phyloP scores from a whole-genome alignment of 768 basidiomycete genomes.

The Tricholomella constricta region DNA sequence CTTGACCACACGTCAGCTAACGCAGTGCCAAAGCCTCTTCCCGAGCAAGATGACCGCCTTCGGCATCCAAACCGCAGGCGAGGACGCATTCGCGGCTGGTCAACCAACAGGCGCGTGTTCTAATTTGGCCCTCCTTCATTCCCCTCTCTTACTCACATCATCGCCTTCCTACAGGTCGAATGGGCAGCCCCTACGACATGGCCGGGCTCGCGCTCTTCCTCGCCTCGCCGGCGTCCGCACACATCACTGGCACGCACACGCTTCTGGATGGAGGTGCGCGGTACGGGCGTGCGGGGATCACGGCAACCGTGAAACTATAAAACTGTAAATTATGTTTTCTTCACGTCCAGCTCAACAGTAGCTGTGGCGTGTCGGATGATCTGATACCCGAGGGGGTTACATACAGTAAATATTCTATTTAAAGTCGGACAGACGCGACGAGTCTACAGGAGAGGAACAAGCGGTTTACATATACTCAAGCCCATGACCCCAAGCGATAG shows the following conservation, averaged over 20 bases:
- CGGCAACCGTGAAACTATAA: slow-evolving; percentile 38
- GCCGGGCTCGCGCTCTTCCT: slow-evolving; percentile 74
- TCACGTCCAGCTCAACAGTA: neutral
- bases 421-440: too few relatives aligned
- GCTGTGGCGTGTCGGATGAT: too few relatives aligned
- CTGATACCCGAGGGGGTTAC: too few relatives aligned
- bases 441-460: too few relatives aligned
- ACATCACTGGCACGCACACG: slow-evolving; percentile 74
- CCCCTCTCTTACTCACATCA: neutral
- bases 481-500: neutral
- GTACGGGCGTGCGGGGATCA: slow-evolving; percentile 27
- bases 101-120: slow-evolving; percentile 72
- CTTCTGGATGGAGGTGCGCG: slow-evolving; percentile 69
- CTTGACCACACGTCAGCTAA: neutral
- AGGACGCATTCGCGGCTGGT: slow-evolving; percentile 46
- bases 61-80: slow-evolving; percentile 57
- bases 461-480: too few relatives aligned
- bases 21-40: slow-evolving; percentile 54
- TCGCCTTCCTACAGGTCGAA: slow-evolving; percentile 49
- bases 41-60: slow-evolving; percentile 86
- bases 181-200: slow-evolving; percentile 65
- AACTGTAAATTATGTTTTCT: neutral
- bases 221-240: slow-evolving; percentile 68
- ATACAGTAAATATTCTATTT: too few relatives aligned
- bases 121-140: neutral